Evolutionary conservation across 176 grass and related monocot genomes (phyloP).

Genomic region (Urochloa ruziziensis): DNA sequence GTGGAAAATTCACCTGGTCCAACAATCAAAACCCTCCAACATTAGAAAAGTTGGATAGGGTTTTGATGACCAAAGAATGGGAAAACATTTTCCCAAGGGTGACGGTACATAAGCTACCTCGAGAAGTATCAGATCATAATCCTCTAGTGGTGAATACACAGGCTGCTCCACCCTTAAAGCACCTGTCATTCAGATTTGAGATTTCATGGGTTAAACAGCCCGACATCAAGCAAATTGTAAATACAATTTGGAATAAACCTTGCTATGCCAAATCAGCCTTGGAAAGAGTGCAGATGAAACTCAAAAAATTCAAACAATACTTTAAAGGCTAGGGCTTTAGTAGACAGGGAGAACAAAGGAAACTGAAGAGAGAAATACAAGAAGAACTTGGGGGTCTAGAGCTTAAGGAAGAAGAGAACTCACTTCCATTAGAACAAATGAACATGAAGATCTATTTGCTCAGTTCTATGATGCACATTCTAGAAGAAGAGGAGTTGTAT

Average conservation of each 20-base stretch:
- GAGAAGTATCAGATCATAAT: not conserved
- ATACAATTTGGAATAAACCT: not conserved
- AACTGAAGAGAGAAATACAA: not conserved
- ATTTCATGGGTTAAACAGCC: not conserved
- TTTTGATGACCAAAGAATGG: too few species aligned
- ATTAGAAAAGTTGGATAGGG: too few species aligned
- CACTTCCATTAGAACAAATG: too few species aligned
- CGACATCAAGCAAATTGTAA: not conserved
- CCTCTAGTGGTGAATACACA: not conserved
- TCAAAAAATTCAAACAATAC: not conserved
- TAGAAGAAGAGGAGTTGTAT: too few species aligned
- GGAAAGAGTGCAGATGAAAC: not conserved
- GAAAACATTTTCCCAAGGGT: not conserved
- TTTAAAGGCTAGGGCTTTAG: not conserved
- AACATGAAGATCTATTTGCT: too few species aligned
- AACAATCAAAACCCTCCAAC: too few species aligned
- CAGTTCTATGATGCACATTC: too few species aligned
- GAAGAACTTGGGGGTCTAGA: fast-evolving
- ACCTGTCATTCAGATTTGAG: not conserved
- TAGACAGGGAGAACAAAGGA: not conserved
- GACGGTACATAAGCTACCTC: fast-evolving
- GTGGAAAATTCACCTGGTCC: too few species aligned
- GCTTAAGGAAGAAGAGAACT: not conserved
- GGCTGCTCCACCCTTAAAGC: too few species aligned
- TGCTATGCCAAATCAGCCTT: not conserved